phyloP scores from a whole-genome alignment of 1,139 yeast species.

The Magnusiomyces suaveolens region DNA sequence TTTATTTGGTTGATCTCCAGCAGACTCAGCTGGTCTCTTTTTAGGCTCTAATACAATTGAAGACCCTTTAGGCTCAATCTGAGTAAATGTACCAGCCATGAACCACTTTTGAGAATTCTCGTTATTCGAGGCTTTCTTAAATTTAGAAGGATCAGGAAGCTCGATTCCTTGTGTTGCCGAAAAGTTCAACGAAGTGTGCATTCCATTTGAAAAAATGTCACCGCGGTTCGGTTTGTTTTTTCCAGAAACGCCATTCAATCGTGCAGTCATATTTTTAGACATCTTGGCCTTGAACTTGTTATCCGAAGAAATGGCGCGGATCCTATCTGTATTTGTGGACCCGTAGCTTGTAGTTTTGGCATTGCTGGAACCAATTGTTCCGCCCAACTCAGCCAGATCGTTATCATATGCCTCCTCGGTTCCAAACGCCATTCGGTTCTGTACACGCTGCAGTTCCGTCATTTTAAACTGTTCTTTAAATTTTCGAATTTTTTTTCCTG shows the following conservation, averaged over 20 bases:
- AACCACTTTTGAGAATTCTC: slow-evolving; percentile 26
- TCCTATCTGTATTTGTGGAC: slow-evolving; percentile 15
- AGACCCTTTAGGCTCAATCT: slow-evolving; percentile 15
- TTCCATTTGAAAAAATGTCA: slow-evolving; percentile 19
- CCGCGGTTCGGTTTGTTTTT: neutral
- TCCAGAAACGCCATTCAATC: slow-evolving; percentile 18
- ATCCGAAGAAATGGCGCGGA: slow-evolving; percentile 33
- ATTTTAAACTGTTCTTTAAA: slow-evolving; percentile 70
- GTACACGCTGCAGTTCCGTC: slow-evolving; percentile 75
- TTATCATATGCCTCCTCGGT: slow-evolving; percentile 42
- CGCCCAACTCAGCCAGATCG: slow-evolving; percentile 75
- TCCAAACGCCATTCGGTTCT: slow-evolving; percentile 78
- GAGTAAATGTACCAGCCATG: slow-evolving; percentile 27
- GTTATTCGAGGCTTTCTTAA: slow-evolving; percentile 8
- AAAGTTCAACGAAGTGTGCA: slow-evolving; percentile 26
- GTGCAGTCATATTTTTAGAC: slow-evolving; percentile 29
- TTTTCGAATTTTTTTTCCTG: slow-evolving; percentile 73
- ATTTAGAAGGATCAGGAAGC: slow-evolving; percentile 23
- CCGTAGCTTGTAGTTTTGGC: slow-evolving; percentile 20
- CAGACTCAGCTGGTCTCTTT: slow-evolving; percentile 7
- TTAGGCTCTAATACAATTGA: slow-evolving; percentile 14
- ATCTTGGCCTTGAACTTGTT: slow-evolving; percentile 28
- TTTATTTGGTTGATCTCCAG: slow-evolving; percentile 15
- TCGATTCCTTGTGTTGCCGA: slow-evolving; percentile 30
- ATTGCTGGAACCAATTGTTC: slow-evolving; percentile 22